Conservation (phyloP, 805 yeast genomes). For the Yamadazyma nakazawae region DNA sequence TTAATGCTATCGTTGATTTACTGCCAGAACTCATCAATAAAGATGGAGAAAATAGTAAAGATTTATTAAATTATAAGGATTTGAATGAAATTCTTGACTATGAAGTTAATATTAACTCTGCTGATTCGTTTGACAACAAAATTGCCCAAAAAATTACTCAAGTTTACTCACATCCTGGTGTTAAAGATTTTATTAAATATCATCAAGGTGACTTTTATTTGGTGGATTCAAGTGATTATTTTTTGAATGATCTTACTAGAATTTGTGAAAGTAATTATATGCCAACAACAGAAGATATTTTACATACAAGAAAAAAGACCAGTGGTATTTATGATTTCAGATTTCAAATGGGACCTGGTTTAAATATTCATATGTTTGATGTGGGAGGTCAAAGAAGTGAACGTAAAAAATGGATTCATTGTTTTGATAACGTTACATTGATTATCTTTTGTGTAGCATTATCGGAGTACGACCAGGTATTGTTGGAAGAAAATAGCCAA, state of each 20-base stretch:
- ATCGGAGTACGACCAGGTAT: constrained; percentile 85
- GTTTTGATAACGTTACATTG: constrained; percentile 88
- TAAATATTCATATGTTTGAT: constrained; percentile 53
- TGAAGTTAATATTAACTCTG: constrained; percentile 52
- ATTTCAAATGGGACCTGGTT: constrained; percentile 63
- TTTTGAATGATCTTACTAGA: constrained; percentile 63
- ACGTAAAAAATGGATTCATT: constrained; percentile 95
- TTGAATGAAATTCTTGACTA: constrained; percentile 44
- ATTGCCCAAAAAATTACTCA: constrained; percentile 47
- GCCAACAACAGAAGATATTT: constrained; percentile 74
- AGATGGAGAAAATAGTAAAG: not conserved
- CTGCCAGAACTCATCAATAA: constrained; percentile 34
- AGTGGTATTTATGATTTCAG: constrained; percentile 86
- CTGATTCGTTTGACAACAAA: constrained; percentile 47
- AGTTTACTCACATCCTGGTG: constrained; percentile 57
- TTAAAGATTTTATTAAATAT: constrained; percentile 52
- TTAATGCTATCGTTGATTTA: constrained; percentile 61
- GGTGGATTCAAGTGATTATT: constrained; percentile 81
- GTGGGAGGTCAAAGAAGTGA: constrained; percentile 97
- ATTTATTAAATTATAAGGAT: constrained; percentile 31
- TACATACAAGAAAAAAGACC: constrained; percentile 87
- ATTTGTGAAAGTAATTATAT: constrained; percentile 58
- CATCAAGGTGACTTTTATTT: constrained; percentile 72
- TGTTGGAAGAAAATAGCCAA: constrained; percentile 72
- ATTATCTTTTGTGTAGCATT: constrained; percentile 89